phyloP scores from a whole-genome alignment of 768 basidiomycete genomes.

The Glaciozyma martinii region DNA sequence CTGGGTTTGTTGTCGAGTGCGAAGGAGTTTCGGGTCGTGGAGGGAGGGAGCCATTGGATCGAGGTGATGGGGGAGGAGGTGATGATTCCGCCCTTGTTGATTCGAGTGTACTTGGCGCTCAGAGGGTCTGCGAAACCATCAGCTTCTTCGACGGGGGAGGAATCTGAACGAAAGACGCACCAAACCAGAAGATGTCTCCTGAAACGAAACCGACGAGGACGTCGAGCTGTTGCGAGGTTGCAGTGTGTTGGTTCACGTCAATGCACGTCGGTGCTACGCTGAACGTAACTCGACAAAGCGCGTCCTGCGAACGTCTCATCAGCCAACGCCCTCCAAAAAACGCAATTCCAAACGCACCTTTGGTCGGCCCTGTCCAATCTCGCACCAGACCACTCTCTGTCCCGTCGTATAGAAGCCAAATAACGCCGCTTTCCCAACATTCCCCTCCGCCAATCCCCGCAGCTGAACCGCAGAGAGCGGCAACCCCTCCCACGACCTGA shows the following conservation, averaged over 20 bases:
- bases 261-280: slow-evolving; percentile 82
- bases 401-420: slow-evolving; percentile 28
- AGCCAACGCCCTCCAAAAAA: background rate
- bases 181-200: slow-evolving; percentile 94
- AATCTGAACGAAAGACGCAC: slow-evolving; percentile 41
- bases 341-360: slow-evolving; percentile 7
- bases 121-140: slow-evolving; percentile 17
- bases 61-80: slow-evolving; percentile 73
- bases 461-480: slow-evolving; percentile 17
- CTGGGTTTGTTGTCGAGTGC: slow-evolving; percentile 38
- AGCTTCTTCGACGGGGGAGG: slow-evolving; percentile 52
- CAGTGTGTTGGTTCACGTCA: slow-evolving; percentile 70
- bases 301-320: slow-evolving; percentile 52
- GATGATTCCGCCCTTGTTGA: slow-evolving; percentile 56
- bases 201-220: slow-evolving; percentile 84
- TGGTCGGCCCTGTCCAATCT: slow-evolving; percentile 16
- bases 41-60: slow-evolving; percentile 79
- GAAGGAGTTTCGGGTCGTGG: slow-evolving; percentile 34
- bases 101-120: slow-evolving; percentile 28
- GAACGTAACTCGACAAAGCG: slow-evolving; percentile 74
- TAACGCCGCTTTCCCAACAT: slow-evolving; percentile 15
- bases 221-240: slow-evolving; percentile 68
- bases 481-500: slow-evolving; percentile 37
- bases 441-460: slow-evolving; percentile 11
- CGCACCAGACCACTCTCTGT: slow-evolving; percentile 17